phyloP scores from a whole-genome alignment of 345 rosid species.

The Eutrema yunnanense region DNA sequence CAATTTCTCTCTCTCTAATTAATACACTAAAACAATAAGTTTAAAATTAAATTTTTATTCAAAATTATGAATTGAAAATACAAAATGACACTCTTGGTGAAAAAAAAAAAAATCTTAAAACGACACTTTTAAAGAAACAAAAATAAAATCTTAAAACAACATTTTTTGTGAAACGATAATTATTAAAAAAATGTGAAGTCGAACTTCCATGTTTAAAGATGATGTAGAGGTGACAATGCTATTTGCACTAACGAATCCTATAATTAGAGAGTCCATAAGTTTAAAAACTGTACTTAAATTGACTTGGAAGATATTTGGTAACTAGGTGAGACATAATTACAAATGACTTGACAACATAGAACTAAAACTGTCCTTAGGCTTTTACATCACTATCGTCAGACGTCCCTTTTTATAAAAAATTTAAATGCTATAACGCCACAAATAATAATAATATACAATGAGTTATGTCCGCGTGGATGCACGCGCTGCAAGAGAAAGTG shows the following conservation, averaged over 20 bases:
- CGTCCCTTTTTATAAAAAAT: background rate
- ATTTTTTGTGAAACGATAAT: background rate
- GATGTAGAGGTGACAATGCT: too few relatives aligned
- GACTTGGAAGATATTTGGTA: background rate
- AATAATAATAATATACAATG: background rate
- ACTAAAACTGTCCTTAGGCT: slow-evolving; percentile 21
- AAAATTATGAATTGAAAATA: too few relatives aligned
- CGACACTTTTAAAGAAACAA: too few relatives aligned
- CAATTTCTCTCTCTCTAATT: too few relatives aligned
- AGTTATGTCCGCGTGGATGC: background rate
- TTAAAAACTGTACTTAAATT: background rate
- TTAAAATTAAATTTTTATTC: too few relatives aligned
- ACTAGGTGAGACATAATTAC: slow-evolving; percentile 12
- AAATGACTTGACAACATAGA: slow-evolving; percentile 23
- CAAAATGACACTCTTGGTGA: too few relatives aligned
- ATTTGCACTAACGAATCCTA: too few relatives aligned
- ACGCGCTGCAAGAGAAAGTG: slow-evolving; percentile 11
- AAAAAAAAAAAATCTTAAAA: too few relatives aligned
- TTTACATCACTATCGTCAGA: slow-evolving; percentile 16
- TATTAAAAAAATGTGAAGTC: too few relatives aligned
- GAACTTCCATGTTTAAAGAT: too few relatives aligned
- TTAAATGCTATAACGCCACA: background rate
- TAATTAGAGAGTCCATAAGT: background rate
- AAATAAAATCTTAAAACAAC: too few relatives aligned
- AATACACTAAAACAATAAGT: too few relatives aligned